Percentiles rank a stretch among this genome's conserved stretches.
phyloP scores from a whole-genome alignment of 2,329 filamentous ascomycete species.

The Tolypocladium tundrense region DNA sequence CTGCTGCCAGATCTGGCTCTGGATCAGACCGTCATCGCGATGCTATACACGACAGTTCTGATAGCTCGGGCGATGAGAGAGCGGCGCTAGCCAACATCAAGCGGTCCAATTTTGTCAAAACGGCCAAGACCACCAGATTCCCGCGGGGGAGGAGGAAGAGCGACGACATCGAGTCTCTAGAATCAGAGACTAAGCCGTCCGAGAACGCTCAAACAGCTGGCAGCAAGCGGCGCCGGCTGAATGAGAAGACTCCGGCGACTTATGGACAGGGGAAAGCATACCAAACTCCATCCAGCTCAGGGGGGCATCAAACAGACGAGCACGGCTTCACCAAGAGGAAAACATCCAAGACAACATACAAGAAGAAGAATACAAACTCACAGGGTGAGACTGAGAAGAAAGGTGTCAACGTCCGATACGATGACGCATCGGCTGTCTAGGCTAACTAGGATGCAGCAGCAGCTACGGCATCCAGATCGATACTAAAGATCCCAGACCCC shows the following conservation, averaged over 20 bases:
- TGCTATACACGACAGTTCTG: constrained; percentile 3
- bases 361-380: constrained; percentile 9
- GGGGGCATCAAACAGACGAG: constrained; percentile 12
- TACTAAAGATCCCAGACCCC: constrained; percentile 2
- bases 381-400: constrained; percentile 10
- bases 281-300: constrained; percentile 6
- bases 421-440: background rate
- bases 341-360: constrained; percentile 14
- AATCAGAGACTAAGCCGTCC: background rate
- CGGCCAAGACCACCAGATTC: background rate
- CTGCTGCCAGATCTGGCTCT: background rate
- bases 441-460: background rate
- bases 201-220: background rate
- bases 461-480: background rate
- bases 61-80: constrained; percentile 16
- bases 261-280: background rate
- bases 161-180: background rate
- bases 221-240: constrained; percentile 4
- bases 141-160: constrained; percentile 2
- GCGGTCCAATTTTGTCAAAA: constrained; percentile 18
- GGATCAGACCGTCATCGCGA: constrained; percentile 8
- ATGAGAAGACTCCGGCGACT: background rate
- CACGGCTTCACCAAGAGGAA: constrained; percentile 12
- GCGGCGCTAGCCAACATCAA: constrained; percentile 19
- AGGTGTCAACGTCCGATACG: background rate